These are phyloP conservation scores for Tricholoma furcatifolium DNA, from an alignment of 768 basidiomycete genomes.

Conservation along the genomic window DNA sequence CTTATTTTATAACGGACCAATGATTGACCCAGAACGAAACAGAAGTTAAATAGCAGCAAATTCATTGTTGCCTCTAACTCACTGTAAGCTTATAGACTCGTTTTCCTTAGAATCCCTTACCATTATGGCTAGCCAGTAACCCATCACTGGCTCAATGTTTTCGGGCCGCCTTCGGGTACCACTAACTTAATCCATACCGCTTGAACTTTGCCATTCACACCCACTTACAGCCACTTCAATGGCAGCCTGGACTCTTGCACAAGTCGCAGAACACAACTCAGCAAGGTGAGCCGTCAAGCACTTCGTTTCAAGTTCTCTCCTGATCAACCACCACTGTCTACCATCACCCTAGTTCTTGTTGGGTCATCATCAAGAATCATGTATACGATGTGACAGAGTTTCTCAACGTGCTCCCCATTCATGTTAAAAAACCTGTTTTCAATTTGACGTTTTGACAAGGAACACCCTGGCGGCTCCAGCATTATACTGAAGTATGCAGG, in stretches of 20 bases:
- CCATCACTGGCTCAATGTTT: too few relatives aligned
- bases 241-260: slow-evolving; percentile 47
- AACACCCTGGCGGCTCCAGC: slow-evolving; percentile 79
- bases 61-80: too few relatives aligned
- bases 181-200: too few relatives aligned
- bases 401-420: slow-evolving; percentile 44
- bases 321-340: slow-evolving; percentile 7
- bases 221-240: too few relatives aligned
- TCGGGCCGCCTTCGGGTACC: too few relatives aligned
- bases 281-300: slow-evolving; percentile 33
- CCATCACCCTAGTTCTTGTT: slow-evolving; percentile 58
- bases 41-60: too few relatives aligned
- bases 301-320: neutral
- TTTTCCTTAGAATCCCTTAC: too few relatives aligned
- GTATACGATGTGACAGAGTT: slow-evolving; percentile 91
- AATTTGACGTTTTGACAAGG: slow-evolving; percentile 33
- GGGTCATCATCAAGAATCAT: slow-evolving; percentile 77
- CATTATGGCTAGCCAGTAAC: too few relatives aligned
- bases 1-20: too few relatives aligned
- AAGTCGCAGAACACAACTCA: slow-evolving; percentile 62
- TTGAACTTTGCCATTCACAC: neutral
- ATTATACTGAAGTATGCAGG: slow-evolving; percentile 87
- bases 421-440: slow-evolving; percentile 2
- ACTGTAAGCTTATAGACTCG: too few relatives aligned
- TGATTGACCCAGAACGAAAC: too few relatives aligned